phyloP scores from a whole-genome alignment of 176 grass and related monocot genomes.

The Ampelocalamus luodianensis region DNA sequence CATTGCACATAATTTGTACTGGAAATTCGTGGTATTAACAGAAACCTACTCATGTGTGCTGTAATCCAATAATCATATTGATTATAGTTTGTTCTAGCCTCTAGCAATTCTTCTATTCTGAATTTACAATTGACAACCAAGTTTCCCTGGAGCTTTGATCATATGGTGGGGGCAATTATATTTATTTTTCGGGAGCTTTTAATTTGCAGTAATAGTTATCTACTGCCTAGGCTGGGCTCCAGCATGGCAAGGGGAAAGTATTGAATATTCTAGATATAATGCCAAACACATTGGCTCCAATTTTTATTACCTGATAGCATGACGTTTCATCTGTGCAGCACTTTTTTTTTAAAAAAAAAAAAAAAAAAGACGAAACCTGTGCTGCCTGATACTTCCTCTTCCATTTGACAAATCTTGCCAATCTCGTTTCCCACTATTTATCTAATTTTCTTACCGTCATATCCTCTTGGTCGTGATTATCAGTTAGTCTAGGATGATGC shows the following conservation, averaged over 20 bases:
- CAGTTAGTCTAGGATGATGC: constrained; percentile 26
- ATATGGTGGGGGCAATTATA: background rate
- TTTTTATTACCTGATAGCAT: background rate
- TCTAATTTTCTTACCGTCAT: constrained; percentile 10
- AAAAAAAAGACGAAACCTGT: background rate
- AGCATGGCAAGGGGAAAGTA: background rate
- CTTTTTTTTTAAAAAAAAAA: background rate
- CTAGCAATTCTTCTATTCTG: background rate
- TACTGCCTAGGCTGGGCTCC: background rate
- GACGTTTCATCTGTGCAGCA: background rate
- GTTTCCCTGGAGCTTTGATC: constrained; percentile 13
- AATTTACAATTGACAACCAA: constrained; percentile 27
- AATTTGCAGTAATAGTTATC: background rate
- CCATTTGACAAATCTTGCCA: background rate
- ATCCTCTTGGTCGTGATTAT: background rate
- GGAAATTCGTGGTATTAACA: background rate
- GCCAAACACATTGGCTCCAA: background rate
- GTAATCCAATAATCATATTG: constrained; percentile 30
- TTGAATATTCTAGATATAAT: constrained; percentile 10
- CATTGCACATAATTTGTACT: background rate
- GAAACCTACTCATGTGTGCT: background rate
- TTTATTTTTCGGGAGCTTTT: background rate
- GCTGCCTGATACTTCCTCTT: background rate
- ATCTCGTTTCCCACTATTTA: background rate
- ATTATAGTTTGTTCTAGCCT: background rate